Conservation (phyloP, 2,329 filamentous ascomycete species). For the Tolypocladium guangdongense region DNA sequence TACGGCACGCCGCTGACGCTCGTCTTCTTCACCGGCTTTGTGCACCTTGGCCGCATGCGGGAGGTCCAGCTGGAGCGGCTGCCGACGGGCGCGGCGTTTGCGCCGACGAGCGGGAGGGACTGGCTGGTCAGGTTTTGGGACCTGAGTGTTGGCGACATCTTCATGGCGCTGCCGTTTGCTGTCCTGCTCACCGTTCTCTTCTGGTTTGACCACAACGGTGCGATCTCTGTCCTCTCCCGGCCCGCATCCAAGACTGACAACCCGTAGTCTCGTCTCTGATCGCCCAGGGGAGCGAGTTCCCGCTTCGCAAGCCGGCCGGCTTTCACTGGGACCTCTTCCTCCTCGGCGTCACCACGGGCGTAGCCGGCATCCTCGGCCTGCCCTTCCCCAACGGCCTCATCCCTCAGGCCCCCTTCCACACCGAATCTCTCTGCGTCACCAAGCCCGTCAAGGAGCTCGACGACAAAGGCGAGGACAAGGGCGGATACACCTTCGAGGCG, state of each 20-base stretch:
- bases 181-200: constrained; percentile 74
- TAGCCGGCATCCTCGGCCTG: constrained; percentile 65
- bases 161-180: constrained; percentile 80
- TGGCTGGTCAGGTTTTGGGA: constrained; percentile 84
- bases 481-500: constrained; percentile 38
- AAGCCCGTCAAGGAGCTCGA: constrained; percentile 39
- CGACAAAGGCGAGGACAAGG: constrained; percentile 43
- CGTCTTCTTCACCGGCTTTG: constrained; percentile 83
- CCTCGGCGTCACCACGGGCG: constrained; percentile 64
- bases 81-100: constrained; percentile 68
- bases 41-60: constrained; percentile 76
- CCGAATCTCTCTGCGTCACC: constrained; percentile 65
- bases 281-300: constrained; percentile 73
- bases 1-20: constrained; percentile 78
- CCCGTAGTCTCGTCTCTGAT: constrained; percentile 64
- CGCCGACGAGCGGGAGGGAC: constrained; percentile 58
- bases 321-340: constrained; percentile 84
- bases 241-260: neutral
- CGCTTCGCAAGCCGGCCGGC: constrained; percentile 67
- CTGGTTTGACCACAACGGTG: constrained; percentile 83
- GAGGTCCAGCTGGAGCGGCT: constrained; percentile 57
- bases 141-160: constrained; percentile 59
- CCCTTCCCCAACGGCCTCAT: constrained; percentile 78
- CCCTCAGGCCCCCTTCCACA: constrained; percentile 76
- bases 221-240: constrained; percentile 4